A percentile compares a stretch with the other conserved stretches of the same genome.
These are phyloP conservation scores for Leishmania martiniquensis DNA, from an alignment of 208 protist genomes.

Conservation along the genomic window DNA sequence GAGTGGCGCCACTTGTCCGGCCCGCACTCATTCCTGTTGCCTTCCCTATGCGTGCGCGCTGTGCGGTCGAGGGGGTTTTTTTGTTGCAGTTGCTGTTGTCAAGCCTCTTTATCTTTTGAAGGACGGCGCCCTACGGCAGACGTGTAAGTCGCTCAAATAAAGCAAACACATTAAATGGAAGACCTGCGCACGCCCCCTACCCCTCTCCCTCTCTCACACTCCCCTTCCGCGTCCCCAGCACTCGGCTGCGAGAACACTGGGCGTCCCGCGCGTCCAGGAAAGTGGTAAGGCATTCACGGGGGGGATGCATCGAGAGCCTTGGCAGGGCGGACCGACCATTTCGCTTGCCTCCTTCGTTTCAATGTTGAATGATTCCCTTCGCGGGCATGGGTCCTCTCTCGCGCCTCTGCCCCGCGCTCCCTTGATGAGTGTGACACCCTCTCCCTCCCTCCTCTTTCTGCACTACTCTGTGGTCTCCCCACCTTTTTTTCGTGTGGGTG, in stretches of 20 bases:
- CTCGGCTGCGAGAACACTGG: background rate
- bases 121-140: background rate
- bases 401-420: background rate
- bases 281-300: background rate
- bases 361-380: background rate
- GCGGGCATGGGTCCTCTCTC: background rate
- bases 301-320: background rate
- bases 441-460: background rate
- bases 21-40: background rate
- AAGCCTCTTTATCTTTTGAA: no score
- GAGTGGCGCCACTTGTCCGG: background rate
- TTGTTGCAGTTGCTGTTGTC: no score
- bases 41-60: conserved; percentile 10
- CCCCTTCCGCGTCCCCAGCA: background rate
- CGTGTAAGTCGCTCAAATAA: background rate
- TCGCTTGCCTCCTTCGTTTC: background rate
- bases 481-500: background rate
- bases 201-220: background rate
- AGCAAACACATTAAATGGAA: background rate
- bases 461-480: background rate
- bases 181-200: background rate
- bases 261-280: background rate
- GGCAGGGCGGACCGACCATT: background rate
- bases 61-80: background rate
- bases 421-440: background rate